Evolutionary conservation across 148 eudicot species (phyloP), one percentile per base, ranked within the genome.

Genomic region (Euryodendron excelsum): DNA sequence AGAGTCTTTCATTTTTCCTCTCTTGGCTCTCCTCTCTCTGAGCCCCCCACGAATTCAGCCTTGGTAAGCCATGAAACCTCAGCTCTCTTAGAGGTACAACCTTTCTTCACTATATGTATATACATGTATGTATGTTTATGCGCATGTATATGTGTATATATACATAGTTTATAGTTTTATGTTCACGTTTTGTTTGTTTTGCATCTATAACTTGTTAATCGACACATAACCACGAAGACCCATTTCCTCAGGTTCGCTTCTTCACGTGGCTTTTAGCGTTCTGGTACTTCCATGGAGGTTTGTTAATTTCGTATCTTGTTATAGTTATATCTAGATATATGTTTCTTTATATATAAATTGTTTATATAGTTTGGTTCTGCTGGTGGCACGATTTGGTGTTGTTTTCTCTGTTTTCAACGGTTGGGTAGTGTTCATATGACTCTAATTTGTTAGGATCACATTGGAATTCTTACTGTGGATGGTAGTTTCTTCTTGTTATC

Each of bases 161-260:
- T n/a, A n/a, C n/a, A 10, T 34, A 20, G 27, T 36, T 73, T 18
- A 31, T 17, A 0, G 36, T 25, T 53, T 53, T 39, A 23, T 67
- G 21, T 28, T 55, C 78, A 67, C 73, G 68, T 75, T 77, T 77
- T 61, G 55, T 72, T 76, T 76, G 75, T 76, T 76, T 81, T 60
- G 44, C 39, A 77, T 81, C 80, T 65, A n/a, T 33, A 60, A 71
- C 75, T 73, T 37, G 76, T 79, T 60, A 79, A 79, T 79, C 75
- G 60, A 33, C 47, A 34, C 61, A 12, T 44, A 64, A 80, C 69
- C 73, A 31, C 33, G 77, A 30, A 79, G 77, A 63, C 77, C 81
- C 81, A 80, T 80, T 80, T 31, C 64, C 64, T 80, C 69, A 73
- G 50, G 66, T 53, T 75, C 69, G 58, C 78, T 62, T 33, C 69